Evolutionary conservation across 2,329 filamentous ascomycete species (phyloP).

Genomic region (Emergomyces orientalis): DNA sequence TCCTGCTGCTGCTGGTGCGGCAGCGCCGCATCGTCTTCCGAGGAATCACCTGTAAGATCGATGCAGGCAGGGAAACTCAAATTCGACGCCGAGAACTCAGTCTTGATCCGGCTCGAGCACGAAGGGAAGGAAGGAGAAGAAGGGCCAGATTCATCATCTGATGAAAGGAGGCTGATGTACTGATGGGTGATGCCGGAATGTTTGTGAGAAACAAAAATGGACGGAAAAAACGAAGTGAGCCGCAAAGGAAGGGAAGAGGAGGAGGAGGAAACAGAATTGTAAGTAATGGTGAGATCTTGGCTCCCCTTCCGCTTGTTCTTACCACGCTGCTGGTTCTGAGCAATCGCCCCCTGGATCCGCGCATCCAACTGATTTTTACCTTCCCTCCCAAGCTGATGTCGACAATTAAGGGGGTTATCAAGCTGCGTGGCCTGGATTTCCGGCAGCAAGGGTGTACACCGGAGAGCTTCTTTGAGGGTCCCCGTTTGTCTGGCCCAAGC

Average conservation of each 20-base stretch:
- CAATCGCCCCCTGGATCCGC: conserved; percentile 22
- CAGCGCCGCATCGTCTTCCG: neutral
- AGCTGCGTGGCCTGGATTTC: conserved; percentile 27
- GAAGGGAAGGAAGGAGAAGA: neutral
- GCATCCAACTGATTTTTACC: conserved; percentile 16
- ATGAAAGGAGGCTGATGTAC: neutral
- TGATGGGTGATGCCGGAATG: neutral
- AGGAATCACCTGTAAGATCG: neutral
- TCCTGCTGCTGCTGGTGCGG: neutral
- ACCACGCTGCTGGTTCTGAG: conserved; percentile 20
- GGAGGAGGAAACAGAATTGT: neutral
- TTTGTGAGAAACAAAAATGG: neutral
- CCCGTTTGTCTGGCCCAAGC: conserved; percentile 29
- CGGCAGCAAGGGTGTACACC: conserved; percentile 19
- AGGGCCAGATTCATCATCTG: neutral
- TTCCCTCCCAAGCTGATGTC: conserved; percentile 18
- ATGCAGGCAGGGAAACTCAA: neutral
- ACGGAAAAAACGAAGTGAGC: neutral
- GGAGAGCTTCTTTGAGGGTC: conserved; percentile 17
- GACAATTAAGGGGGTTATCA: conserved; percentile 19
- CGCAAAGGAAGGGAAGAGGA: neutral
- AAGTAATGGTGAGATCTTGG: neutral
- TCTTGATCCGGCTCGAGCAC: neutral
- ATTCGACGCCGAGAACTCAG: neutral
- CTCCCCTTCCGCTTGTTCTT: conserved; percentile 2